Percentiles rank a stretch among this genome's conserved stretches.
Conservation (phyloP, 1,284 basidiomycete genomes). For the Marasmius tenuissimus region DNA sequence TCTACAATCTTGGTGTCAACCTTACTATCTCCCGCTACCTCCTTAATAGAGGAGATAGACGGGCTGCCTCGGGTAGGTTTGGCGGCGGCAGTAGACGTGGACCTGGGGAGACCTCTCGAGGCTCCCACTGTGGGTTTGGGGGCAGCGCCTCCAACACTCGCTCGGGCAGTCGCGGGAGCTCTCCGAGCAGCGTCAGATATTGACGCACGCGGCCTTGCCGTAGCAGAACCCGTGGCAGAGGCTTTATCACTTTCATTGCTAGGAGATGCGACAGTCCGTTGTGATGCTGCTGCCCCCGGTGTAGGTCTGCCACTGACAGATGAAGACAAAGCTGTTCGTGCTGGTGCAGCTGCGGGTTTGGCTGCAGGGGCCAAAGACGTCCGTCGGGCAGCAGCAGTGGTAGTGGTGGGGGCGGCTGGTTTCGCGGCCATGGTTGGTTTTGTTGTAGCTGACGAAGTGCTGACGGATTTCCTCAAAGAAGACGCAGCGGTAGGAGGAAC, state of each 20-base stretch:
- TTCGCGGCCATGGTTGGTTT: slow-evolving; percentile 41
- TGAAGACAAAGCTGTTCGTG: slow-evolving; percentile 37
- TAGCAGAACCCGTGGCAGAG: slow-evolving; percentile 27
- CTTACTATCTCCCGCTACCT: slow-evolving; percentile 62
- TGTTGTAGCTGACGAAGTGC: slow-evolving; percentile 35
- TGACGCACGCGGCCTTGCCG: slow-evolving; percentile 48
- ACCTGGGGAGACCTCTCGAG: slow-evolving; percentile 26
- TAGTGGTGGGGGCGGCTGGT: slow-evolving; percentile 25
- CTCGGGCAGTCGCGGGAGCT: slow-evolving; percentile 36
- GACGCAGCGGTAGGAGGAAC: slow-evolving; percentile 29
- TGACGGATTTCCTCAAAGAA: slow-evolving; percentile 50
- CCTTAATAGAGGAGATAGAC: slow-evolving; percentile 71
- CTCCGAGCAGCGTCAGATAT: slow-evolving; percentile 57
- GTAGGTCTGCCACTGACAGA: slow-evolving; percentile 35
- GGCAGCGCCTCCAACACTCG: slow-evolving; percentile 31
- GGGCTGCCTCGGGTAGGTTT: slow-evolving; percentile 43
- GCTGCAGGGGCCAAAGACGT: slow-evolving; percentile 46
- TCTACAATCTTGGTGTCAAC: slow-evolving; percentile 48
- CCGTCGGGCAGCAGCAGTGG: slow-evolving; percentile 38
- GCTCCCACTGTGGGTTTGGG: slow-evolving; percentile 26
- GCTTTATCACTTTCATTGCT: slow-evolving; percentile 33
- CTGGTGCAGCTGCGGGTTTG: slow-evolving; percentile 31
- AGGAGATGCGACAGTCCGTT: slow-evolving; percentile 49
- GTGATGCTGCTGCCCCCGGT: slow-evolving; percentile 24
- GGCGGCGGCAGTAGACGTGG: slow-evolving; percentile 22